Evolutionary conservation across 1,284 basidiomycete species (phyloP), one percentile per base, ranked within the genome.

Genomic region (Papiliotrema terrestris): DNA sequence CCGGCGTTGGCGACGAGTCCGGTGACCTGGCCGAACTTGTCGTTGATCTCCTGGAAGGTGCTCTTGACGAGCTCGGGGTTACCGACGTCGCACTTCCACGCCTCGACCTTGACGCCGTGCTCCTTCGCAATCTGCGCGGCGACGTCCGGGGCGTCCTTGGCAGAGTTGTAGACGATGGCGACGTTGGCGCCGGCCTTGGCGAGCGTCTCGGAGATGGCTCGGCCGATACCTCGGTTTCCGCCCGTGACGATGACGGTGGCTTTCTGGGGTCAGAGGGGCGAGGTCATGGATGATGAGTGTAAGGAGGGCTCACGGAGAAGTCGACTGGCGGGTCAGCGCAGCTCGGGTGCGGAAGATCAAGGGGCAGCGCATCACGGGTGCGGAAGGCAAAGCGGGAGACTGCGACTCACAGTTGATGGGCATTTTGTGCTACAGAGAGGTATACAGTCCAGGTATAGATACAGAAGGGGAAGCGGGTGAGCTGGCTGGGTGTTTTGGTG

Each of bases 1-100:
- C 80, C 81, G 2, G 80, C 80, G 44, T 81, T 79, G 23, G 79
- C 78, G 45, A 80, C 71, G 46, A 81, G 65, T 20, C 77, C 78
- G 25, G 67, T 72, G 45, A 80, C 72, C 5, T 63, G 62, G 1
- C 78, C 78, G 32, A 79, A 56, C 37, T 79, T 76, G 4, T 75
- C 65, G 45, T 80, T 64, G 52, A 82, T 80, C 48, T 63, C 57
- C 39, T 58, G 58, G 50, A 81, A 80, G 0, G 64, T 67, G 59
- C 72, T 61, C 22, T 58, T 68, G 60, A 80, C 68, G 22, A 67
- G 62, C 14, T 77, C 70, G 5, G 66, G 58, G 35, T 79, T 65
- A 29, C 72, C 67, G 5, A 80, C 79, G 51, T 81, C 78, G 39
- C 78, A 79, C 59, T 80, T 65, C 32, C 72, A 81, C 1, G 81